Evolutionary conservation across 306 rosid genomes (phyloP).

Genomic region (Styphnolobium japonicum): DNA sequence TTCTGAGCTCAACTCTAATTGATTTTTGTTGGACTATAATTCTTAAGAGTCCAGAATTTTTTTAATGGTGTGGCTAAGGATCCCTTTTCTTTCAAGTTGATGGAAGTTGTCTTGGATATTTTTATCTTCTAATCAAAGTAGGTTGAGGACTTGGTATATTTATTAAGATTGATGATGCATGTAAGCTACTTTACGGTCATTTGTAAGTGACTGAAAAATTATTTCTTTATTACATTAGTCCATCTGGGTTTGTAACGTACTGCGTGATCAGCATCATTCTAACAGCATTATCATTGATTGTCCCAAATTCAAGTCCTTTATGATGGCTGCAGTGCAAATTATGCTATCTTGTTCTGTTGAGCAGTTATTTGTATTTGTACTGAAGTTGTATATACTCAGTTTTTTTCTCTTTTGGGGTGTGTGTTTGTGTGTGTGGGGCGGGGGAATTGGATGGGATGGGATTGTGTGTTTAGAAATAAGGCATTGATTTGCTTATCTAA

Average conservation of each 20-base stretch:
- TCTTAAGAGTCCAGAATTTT: background rate
- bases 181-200: background rate
- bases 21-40: conserved; percentile 5
- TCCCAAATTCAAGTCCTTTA: conserved; percentile 3
- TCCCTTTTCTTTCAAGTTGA: background rate
- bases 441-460: no score
- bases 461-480: no score
- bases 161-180: background rate
- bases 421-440: no score
- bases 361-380: no score
- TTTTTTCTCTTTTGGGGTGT: no score
- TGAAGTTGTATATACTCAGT: no score
- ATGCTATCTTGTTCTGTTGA: background rate
- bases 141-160: background rate
- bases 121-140: background rate
- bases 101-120: background rate
- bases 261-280: background rate
- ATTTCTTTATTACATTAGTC: conserved; percentile 1
- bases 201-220: background rate
- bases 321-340: background rate
- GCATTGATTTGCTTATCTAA: no score
- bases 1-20: conserved; percentile 3
- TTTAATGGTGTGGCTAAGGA: conserved; percentile 6
- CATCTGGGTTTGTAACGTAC: background rate
- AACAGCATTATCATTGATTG: background rate